These are phyloP conservation scores for Paspalum vaginatum DNA, from an alignment of 176 grass and related monocot species.

Conservation along the genomic window DNA sequence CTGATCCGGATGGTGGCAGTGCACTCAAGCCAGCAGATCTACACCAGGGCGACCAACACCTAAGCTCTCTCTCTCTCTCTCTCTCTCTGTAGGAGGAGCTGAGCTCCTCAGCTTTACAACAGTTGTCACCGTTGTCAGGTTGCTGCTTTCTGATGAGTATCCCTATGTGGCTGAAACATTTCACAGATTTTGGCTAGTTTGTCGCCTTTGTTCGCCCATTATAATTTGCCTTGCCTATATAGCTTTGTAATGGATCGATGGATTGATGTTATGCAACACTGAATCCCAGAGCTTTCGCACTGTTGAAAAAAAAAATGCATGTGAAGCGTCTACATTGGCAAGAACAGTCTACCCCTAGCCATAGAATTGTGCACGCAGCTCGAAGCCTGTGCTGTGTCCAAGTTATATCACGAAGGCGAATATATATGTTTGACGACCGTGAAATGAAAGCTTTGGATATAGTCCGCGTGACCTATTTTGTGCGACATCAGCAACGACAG, in stretches of 20 bases:
- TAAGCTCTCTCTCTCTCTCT: constrained; percentile 18
- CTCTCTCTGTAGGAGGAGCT: background rate
- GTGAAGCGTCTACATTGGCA: too few relatives aligned
- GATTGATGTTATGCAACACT: too few relatives aligned
- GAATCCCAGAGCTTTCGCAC: background rate
- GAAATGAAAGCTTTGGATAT: too few relatives aligned
- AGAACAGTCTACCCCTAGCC: too few relatives aligned
- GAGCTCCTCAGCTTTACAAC: constrained; percentile 30
- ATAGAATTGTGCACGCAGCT: too few relatives aligned
- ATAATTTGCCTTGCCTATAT: background rate
- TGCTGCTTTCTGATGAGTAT: constrained; percentile 32
- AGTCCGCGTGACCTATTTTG: too few relatives aligned
- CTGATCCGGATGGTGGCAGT: constrained; percentile 46
- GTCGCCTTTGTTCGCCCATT: constrained; percentile 10
- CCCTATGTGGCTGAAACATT: constrained; percentile 30
- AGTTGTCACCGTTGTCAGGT: constrained; percentile 24
- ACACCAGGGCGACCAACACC: constrained; percentile 63
- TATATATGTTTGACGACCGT: too few relatives aligned
- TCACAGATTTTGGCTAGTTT: constrained; percentile 35
- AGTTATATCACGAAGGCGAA: too few relatives aligned
- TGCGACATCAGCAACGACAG: too few relatives aligned
- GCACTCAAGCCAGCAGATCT: constrained; percentile 66
- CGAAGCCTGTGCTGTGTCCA: too few relatives aligned
- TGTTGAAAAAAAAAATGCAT: background rate
- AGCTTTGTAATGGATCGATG: background rate